Conservation (phyloP, 768 basidiomycete genomes). For the Kwoniella shandongensis region DNA sequence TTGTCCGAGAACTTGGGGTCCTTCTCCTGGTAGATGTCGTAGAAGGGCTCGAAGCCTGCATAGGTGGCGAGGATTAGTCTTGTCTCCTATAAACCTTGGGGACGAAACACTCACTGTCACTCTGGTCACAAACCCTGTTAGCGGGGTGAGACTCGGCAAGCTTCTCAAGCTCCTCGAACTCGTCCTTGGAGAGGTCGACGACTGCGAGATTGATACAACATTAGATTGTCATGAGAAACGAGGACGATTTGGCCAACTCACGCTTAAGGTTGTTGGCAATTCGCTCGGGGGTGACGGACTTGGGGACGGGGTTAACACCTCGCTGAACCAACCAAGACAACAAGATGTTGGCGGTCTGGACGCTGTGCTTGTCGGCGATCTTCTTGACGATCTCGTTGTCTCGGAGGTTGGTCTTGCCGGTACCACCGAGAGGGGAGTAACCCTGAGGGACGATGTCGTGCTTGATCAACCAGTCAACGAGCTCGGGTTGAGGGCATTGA, state of each 20-base stretch:
- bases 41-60: conserved; percentile 41
- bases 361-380: conserved; percentile 64
- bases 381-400: conserved; percentile 63
- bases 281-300: conserved; percentile 70
- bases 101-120: conserved; percentile 33
- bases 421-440: conserved; percentile 73
- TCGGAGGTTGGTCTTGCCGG: conserved; percentile 59
- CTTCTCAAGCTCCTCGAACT: conserved; percentile 39
- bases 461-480: conserved; percentile 62
- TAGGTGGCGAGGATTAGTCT: not conserved
- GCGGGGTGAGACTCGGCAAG: conserved; percentile 37
- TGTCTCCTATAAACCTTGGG: not conserved
- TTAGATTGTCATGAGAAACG: conserved; percentile 8
- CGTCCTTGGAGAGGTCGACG: conserved; percentile 42
- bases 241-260: conserved; percentile 13
- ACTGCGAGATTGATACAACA: conserved; percentile 23
- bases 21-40: conserved; percentile 47
- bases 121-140: conserved; percentile 48
- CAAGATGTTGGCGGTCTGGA: conserved; percentile 74
- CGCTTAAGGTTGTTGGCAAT: conserved; percentile 65
- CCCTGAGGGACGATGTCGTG: conserved; percentile 65
- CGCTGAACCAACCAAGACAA: conserved; percentile 64
- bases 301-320: conserved; percentile 71
- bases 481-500: conserved; percentile 73
- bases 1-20: conserved; percentile 25